Evolutionary conservation across 2,329 filamentous ascomycete species (phyloP), one percentile per base, ranked within the genome.

Genomic region (Diaporthe ampelina): DNA sequence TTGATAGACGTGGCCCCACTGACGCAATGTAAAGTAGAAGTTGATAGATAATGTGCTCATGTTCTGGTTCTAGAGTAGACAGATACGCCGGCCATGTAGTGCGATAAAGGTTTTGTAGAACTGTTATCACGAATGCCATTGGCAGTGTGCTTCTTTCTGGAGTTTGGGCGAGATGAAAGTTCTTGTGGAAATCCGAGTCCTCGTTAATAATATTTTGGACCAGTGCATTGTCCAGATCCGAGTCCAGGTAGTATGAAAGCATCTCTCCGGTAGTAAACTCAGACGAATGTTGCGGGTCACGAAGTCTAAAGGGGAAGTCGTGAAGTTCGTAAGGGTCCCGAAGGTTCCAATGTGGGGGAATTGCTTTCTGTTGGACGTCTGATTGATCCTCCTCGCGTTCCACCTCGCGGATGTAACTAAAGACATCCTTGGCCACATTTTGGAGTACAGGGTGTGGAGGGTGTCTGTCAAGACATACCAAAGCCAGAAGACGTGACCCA

Each of bases 1-100:
- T 3, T 0, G 32, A 37, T 1, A 58, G 1, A 1, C 56, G 32
- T 0, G 56, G 56, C 0, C 32, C 56, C 32, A 58, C 56, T 1
- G 56, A 58, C 1, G 32, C 56, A 37, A 58, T 15, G 32, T n/a
- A 24, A 3, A 58, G 19, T 2, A 37, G 11, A 37, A 58, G 21
- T 9, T 4, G 1, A 2, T 11, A 9, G 4, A 37, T 5, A 2
- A 1, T 8, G 4, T 13, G 19, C 2, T 0, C 9, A 6, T 4
- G 2, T 3, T 24, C 5, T 6, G 19, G 9, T 1, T 2, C 5
- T 13, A 17, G 1, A 0, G 13, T 15, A 5, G 8, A 17, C 10
- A 58, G 1, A 40, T 40, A 3, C 1, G 15, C 21, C 0, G 32
- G 10, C 1, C 11, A 32, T 24, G 0, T 40, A 15, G 56, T 58